phyloP scores from a whole-genome alignment of 495 filamentous ascomycete genomes.

The Venustampulla echinocandica region DNA sequence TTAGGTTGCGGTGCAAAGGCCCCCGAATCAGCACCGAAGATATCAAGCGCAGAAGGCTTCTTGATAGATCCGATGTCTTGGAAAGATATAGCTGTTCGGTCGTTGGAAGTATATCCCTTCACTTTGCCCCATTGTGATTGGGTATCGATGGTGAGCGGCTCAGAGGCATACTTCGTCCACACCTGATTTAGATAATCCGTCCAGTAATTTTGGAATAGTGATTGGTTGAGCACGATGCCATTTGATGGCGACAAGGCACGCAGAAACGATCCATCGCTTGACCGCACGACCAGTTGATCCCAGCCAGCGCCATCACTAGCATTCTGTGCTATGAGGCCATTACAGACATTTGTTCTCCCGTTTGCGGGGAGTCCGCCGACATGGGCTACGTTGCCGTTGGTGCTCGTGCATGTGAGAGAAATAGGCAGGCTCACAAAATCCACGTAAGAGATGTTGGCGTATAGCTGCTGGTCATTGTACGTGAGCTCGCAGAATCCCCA shows the following conservation, averaged over 20 bases:
- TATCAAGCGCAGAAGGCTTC: constrained; percentile 50
- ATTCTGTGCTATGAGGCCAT: constrained; percentile 44
- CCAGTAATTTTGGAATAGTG: constrained; percentile 56
- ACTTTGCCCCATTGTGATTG: constrained; percentile 32
- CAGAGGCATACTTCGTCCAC: constrained; percentile 48
- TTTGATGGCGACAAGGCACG: constrained; percentile 60
- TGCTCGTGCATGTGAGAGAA: constrained; percentile 48
- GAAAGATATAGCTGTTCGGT: constrained; percentile 39
- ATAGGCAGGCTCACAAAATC: constrained; percentile 66
- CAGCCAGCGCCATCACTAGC: constrained; percentile 50
- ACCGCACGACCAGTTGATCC: constrained; percentile 50
- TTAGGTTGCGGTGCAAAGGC: constrained; percentile 44
- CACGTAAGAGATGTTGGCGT: constrained; percentile 66
- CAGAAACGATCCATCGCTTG: constrained; percentile 39
- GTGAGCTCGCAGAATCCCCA: constrained; percentile 75
- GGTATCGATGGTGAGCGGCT: constrained; percentile 31
- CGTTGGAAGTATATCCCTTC: constrained; percentile 40
- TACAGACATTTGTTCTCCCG: constrained; percentile 51
- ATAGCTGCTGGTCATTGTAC: constrained; percentile 56
- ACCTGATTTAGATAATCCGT: constrained; percentile 54
- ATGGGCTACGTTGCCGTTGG: constrained; percentile 37
- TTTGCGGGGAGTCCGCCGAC: constrained; percentile 50
- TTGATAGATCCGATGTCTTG: constrained; percentile 39
- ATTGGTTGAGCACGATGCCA: constrained; percentile 46
- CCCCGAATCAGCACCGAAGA: constrained; percentile 60